phyloP scores from a whole-genome alignment of 441 rosid genomes.

The Corymbia citriodora region DNA sequence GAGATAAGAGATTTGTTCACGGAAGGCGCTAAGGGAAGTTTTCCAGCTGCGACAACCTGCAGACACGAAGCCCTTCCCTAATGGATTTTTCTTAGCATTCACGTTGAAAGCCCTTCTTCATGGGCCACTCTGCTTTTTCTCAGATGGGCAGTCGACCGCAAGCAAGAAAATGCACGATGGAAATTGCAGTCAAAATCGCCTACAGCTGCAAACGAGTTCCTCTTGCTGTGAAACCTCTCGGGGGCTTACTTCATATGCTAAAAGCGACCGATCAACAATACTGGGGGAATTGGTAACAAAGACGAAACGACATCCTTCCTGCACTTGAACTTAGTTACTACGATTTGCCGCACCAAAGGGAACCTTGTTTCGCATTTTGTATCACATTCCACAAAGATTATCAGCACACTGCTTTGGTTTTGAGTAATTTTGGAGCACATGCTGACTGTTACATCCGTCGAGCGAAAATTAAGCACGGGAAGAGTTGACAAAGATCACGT shows the following conservation, averaged over 20 bases:
- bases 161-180: neutral
- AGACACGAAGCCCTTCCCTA: neutral
- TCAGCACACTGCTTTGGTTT: too few species aligned
- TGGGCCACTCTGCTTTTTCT: neutral
- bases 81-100: neutral
- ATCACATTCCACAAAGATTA: too few species aligned
- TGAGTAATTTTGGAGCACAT: too few species aligned
- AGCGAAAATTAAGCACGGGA: neutral
- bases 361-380: too few species aligned
- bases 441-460: too few species aligned
- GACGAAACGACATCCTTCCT: neutral
- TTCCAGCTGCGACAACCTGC: neutral
- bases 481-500: neutral
- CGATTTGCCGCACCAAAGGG: too few species aligned
- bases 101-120: neutral
- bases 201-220: neutral
- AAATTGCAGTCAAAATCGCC: neutral
- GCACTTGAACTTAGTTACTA: neutral
- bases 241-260: neutral
- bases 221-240: neutral
- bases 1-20: neutral
- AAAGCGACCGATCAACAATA: neutral
- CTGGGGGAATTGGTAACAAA: neutral
- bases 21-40: neutral
- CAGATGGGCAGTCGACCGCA: neutral